Percentiles rank a stretch among this genome's conserved stretches.
Conservation (phyloP, 805 yeast genomes). For the Candida taoyuanica region DNA sequence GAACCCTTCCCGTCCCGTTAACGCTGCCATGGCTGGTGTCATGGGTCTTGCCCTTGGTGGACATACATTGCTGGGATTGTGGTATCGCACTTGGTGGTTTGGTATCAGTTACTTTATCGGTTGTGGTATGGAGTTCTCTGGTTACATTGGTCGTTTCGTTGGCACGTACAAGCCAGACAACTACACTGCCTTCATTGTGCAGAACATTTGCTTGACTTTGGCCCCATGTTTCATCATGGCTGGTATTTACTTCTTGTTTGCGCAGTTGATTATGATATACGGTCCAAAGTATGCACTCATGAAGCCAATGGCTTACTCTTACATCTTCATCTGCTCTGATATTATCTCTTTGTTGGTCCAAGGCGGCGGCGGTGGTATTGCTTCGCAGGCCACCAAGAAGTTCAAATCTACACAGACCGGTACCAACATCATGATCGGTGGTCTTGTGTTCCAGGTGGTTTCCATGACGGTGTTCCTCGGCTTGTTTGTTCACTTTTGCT, state of each 20-base stretch:
- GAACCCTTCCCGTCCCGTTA: constrained; percentile 53
- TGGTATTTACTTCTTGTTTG: constrained; percentile 70
- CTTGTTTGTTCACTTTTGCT: constrained; percentile 45
- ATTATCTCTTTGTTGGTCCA: constrained; percentile 59
- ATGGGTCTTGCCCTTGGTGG: constrained; percentile 33
- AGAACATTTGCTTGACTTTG: constrained; percentile 63
- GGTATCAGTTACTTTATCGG: constrained; percentile 53
- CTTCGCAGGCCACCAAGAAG: constrained; percentile 29
- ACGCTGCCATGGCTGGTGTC: constrained; percentile 43
- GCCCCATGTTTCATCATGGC: constrained; percentile 87
- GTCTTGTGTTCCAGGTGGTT: constrained; percentile 71
- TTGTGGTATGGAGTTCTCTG: constrained; percentile 54
- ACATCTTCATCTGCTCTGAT: constrained; percentile 64
- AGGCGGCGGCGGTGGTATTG: constrained; percentile 73
- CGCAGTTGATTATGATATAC: constrained; percentile 58
- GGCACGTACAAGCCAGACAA: constrained; percentile 35
- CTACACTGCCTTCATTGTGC: constrained; percentile 48
- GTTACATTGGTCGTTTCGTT: constrained; percentile 58
- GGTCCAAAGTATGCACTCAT: constrained; percentile 49
- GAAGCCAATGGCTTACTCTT: constrained; percentile 57
- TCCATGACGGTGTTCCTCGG: constrained; percentile 59
- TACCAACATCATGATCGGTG: constrained; percentile 70
- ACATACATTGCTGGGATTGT: constrained; percentile 40
- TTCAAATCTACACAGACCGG: constrained; percentile 38
- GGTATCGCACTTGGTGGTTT: constrained; percentile 60